Evolutionary conservation across 2,329 filamentous ascomycete species (phyloP), one percentile per base, ranked within the genome.

Genomic region (Mycosphaerella arachidis): DNA sequence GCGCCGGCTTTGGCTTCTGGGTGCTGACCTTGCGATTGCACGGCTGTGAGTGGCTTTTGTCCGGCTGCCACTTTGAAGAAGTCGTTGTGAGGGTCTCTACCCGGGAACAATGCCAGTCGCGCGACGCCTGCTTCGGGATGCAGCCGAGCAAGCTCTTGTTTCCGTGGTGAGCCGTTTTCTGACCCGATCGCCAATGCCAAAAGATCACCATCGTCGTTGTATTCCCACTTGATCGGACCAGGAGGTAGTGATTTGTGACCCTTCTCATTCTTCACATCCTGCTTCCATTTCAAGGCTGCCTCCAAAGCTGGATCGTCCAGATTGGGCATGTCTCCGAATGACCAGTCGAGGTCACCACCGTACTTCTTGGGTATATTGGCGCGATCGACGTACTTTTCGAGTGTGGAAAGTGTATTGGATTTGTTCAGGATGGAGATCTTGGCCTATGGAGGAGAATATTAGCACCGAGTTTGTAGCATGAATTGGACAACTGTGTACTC

Each of bases 371-470:
- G 93, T 63, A 97, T 92, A 75, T 93, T 90, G 56, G 84, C 81
- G 0, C 84, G 81, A 56, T 96, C 89, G 72, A 97, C 91, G 76
- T 93, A 97, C 57, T 85, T 81, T 65, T 87, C 84, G 29, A 97
- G 84, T 1, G 91, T 93, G 16, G 87, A 79, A 67, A 87, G 84
- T 56, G 95, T 88, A 75, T 96, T 91, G 57, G 84, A 72, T 8
- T 85, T 79, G 52, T 82, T 82, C 57, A 97, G 84, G 68, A 97
- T 94, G 75, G 96, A 96, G 74, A 97, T 97, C 79, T 97, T 97
- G 50, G 50, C 50, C 50, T 52, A 29, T 30, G 16, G 20, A 27
- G n/a, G 13, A 29, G 20, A 1, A 16, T 12, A 5, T 50, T 31
- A 50, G 46, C 20, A 24, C 10, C 2, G 18, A 50, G 70, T 91